phyloP scores from a whole-genome alignment of 805 yeast genomes.

The Jamesozyma lodderae region DNA sequence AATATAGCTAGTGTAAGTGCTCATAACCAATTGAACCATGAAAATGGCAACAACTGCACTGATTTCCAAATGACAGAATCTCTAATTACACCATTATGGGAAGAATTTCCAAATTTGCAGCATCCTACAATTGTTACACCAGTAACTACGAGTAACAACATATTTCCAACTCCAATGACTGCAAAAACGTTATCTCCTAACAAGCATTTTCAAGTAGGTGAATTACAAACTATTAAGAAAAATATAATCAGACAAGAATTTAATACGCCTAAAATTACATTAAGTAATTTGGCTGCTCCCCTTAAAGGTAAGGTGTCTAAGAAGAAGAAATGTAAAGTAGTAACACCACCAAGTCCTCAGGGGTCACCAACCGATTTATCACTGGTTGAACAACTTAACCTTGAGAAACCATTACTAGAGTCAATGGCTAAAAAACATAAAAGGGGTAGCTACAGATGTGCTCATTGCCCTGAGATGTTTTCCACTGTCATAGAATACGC shows the following conservation, averaged over 20 bases:
- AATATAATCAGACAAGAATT: too few relatives aligned
- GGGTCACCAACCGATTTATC: neutral
- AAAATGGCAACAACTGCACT: too few relatives aligned
- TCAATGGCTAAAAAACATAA: conserved; percentile 30
- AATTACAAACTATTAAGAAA: too few relatives aligned
- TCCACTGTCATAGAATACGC: conserved; percentile 33
- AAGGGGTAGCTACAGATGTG: conserved; percentile 39
- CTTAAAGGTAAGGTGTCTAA: neutral
- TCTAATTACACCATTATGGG: neutral
- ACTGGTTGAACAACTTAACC: conserved; percentile 20
- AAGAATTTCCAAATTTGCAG: too few relatives aligned
- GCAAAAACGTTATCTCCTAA: too few relatives aligned
- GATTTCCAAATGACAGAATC: too few relatives aligned
- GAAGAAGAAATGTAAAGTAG: neutral
- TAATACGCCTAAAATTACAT: neutral
- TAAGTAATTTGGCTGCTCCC: neutral
- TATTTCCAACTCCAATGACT: too few relatives aligned
- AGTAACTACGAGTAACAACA: too few relatives aligned
- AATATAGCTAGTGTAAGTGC: too few relatives aligned
- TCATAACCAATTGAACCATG: too few relatives aligned
- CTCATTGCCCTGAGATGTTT: conserved; percentile 38
- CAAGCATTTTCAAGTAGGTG: too few relatives aligned
- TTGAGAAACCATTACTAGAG: conserved; percentile 23
- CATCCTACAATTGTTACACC: too few relatives aligned
- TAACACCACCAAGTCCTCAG: neutral